Conservation (phyloP, 164 flowering plant species). For the Euptelea pleiosperma region DNA sequence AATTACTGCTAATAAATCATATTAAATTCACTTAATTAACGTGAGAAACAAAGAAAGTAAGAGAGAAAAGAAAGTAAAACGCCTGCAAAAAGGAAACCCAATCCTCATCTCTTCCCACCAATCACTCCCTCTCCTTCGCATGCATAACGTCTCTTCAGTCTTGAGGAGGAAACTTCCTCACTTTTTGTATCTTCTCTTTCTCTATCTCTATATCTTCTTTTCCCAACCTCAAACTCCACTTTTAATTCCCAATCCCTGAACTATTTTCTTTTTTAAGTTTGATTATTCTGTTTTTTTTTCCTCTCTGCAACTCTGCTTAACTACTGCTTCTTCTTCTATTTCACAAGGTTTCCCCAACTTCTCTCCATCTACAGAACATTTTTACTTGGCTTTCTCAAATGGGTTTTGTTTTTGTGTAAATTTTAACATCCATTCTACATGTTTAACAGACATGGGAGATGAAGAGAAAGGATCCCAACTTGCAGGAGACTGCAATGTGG, state of each 20-base stretch:
- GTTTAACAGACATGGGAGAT: conserved; percentile 41
- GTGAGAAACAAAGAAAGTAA: neutral
- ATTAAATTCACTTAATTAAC: too few relatives aligned
- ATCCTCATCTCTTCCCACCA: conserved; percentile 26
- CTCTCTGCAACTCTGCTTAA: too few relatives aligned
- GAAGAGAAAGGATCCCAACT: conserved; percentile 27
- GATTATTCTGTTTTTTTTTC: too few relatives aligned
- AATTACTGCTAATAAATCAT: too few relatives aligned
- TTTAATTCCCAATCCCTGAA: too few relatives aligned
- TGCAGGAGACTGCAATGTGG: too few relatives aligned
- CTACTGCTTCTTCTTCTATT: too few relatives aligned
- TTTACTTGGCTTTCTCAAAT: conserved; percentile 4
- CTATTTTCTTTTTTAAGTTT: too few relatives aligned
- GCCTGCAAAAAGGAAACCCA: conserved; percentile 17
- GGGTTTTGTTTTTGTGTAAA: neutral
- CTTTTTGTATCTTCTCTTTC: conserved; percentile 31
- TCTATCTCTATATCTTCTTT: too few relatives aligned
- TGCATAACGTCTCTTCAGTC: conserved; percentile 22
- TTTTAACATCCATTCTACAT: neutral
- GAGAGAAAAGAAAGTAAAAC: conserved; percentile 4
- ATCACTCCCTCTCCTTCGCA: conserved; percentile 35
- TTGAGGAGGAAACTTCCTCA: conserved; percentile 6
- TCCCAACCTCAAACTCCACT: too few relatives aligned
- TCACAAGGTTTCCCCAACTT: neutral
- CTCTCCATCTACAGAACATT: too few relatives aligned